These are phyloP conservation scores for Leishmania amazonensis DNA, from an alignment of 208 protist genomes.

Conservation along the genomic window DNA sequence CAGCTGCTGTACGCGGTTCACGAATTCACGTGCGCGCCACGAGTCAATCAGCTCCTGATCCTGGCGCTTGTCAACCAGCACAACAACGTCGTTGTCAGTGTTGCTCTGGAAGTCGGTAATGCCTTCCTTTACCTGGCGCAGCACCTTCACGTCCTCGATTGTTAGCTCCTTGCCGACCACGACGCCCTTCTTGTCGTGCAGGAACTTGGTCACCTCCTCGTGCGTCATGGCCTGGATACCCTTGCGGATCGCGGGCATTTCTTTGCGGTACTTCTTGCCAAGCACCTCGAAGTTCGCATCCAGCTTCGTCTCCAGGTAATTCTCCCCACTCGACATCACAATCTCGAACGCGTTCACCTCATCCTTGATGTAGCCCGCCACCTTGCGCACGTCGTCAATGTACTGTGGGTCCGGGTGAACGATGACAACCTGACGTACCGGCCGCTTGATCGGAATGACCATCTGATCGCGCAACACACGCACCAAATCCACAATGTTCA, in stretches of 20 bases:
- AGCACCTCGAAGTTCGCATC: constrained; percentile 91
- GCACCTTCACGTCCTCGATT: constrained; percentile 88
- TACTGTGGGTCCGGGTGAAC: constrained; percentile 80
- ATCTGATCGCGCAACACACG: constrained; percentile 95
- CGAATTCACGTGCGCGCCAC: constrained; percentile 94
- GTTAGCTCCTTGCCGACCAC: constrained; percentile 74
- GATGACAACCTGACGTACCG: constrained; percentile 90
- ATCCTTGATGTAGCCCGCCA: constrained; percentile 91
- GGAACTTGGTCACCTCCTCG: constrained; percentile 54
- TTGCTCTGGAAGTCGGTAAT: constrained; percentile 89
- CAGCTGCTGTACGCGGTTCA: constrained; percentile 96
- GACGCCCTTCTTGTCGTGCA: constrained; percentile 43
- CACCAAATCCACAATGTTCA: constrained; percentile 93
- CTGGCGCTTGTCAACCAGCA: constrained; percentile 89
- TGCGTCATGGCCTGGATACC: constrained; percentile 72
- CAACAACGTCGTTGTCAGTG: constrained; percentile 87
- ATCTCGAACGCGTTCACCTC: constrained; percentile 94
- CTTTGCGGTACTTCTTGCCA: constrained; percentile 88
- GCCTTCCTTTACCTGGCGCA: constrained; percentile 82
- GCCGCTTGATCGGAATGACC: constrained; percentile 92
- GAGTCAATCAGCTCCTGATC: constrained; percentile 84
- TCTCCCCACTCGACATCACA: constrained; percentile 56
- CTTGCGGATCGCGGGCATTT: constrained; percentile 82
- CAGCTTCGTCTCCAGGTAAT: constrained; percentile 86
- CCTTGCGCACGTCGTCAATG: constrained; percentile 71